These are phyloP conservation scores for Penicillium verrucosum DNA, from an alignment of 2,329 filamentous ascomycete species.

Conservation along the genomic window DNA sequence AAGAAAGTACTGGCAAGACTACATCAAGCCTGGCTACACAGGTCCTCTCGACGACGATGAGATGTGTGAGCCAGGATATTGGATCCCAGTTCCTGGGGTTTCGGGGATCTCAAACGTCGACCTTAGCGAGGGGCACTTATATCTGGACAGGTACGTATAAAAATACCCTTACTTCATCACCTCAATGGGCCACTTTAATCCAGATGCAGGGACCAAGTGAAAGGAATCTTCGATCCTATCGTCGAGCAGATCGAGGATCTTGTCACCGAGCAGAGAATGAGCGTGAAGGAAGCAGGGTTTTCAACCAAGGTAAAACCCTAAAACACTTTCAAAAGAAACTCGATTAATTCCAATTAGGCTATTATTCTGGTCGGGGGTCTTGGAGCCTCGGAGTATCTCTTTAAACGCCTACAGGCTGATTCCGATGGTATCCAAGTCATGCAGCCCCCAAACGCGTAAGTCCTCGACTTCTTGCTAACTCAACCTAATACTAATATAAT, in stretches of 20 bases:
- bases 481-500: neutral
- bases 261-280: constrained; percentile 21
- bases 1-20: constrained; percentile 30
- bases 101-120: constrained; percentile 20
- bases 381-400: constrained; percentile 38
- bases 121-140: constrained; percentile 20
- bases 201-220: constrained; percentile 18
- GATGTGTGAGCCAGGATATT: constrained; percentile 21
- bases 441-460: constrained; percentile 32
- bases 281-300: neutral
- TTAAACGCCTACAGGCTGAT: constrained; percentile 23
- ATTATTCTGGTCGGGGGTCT: constrained; percentile 43
- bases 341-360: constrained; percentile 10
- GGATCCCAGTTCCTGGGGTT: constrained; percentile 24
- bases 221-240: constrained; percentile 30
- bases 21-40: constrained; percentile 26
- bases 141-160: constrained; percentile 18
- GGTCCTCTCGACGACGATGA: constrained; percentile 23
- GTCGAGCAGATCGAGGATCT: constrained; percentile 25
- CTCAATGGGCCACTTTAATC: neutral
- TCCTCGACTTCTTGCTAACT: neutral
- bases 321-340: neutral
- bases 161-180: neutral
- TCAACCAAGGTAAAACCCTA: constrained; percentile 4
- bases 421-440: constrained; percentile 30